Percentiles rank a stretch among this genome's conserved stretches.
Conservation (phyloP, 306 rosid species). For the Lupinus albus region DNA sequence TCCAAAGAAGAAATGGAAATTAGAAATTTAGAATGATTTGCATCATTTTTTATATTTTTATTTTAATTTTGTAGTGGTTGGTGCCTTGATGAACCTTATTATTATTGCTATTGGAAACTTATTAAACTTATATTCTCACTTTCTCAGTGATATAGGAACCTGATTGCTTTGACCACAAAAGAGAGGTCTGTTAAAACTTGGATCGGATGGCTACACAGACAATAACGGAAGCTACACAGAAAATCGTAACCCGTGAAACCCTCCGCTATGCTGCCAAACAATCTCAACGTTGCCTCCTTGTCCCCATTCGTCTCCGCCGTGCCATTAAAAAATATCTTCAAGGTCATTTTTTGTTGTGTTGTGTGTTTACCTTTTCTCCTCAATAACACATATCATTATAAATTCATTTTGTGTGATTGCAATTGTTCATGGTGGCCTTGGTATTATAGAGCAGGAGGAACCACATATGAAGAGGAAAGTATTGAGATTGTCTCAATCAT, state of each 20-base stretch:
- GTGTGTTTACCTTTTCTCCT: neutral
- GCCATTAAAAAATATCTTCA: constrained; percentile 81
- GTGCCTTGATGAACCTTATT: neutral
- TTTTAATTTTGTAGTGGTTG: constrained; percentile 3
- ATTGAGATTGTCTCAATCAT: constrained; percentile 70
- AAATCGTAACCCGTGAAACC: constrained; percentile 64
- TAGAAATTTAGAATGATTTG: constrained; percentile 50
- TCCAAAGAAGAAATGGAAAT: constrained; percentile 62
- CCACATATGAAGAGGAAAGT: constrained; percentile 88
- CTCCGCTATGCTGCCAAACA: constrained; percentile 84
- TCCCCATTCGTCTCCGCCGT: constrained; percentile 83
- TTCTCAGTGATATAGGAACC: constrained; percentile 4
- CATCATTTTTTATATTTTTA: too few species aligned
- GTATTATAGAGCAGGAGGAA: constrained; percentile 75
- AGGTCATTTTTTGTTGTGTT: constrained; percentile 51
- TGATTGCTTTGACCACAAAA: constrained; percentile 18
- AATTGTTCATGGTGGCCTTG: constrained; percentile 38
- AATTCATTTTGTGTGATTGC: constrained; percentile 23
- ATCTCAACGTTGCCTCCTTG: constrained; percentile 68
- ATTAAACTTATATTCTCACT: constrained; percentile 3
- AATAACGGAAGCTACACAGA: constrained; percentile 66
- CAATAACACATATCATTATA: neutral
- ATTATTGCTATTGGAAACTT: neutral
- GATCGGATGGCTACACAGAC: constrained; percentile 63
- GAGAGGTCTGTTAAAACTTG: constrained; percentile 30